These are phyloP conservation scores for Pseudogymnoascus sp. DNA, from an alignment of 2,329 filamentous ascomycete genomes.

Conservation along the genomic window DNA sequence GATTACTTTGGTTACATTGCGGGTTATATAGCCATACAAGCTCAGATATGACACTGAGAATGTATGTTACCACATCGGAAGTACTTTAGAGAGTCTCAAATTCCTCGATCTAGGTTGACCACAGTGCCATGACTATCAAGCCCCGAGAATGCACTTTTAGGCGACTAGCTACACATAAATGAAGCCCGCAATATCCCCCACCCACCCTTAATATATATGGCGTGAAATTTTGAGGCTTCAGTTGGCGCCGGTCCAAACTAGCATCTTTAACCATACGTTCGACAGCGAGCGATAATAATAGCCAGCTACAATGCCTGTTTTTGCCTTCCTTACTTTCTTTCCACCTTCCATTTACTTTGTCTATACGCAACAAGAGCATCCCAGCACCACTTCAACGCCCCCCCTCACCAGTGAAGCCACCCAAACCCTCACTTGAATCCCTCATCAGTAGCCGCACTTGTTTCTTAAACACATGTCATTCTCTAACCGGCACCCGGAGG, in stretches of 20 bases:
- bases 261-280: background rate
- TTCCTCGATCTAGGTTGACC: too few species aligned
- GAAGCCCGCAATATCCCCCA: too few species aligned
- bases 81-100: too few species aligned
- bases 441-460: background rate
- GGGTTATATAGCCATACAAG: background rate
- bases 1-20: background rate
- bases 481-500: background rate
- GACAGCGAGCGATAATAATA: background rate
- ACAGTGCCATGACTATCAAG: too few species aligned
- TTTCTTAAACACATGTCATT: background rate
- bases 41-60: background rate
- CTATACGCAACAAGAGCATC: background rate
- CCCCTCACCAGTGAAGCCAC: background rate
- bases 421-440: background rate
- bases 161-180: too few species aligned
- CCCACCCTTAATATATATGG: too few species aligned
- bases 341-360: background rate
- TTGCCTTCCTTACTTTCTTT: background rate
- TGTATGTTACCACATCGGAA: too few species aligned
- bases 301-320: background rate
- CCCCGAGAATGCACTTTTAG: too few species aligned
- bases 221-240: too few species aligned
- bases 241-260: background rate
- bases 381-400: background rate